These are phyloP conservation scores for Cyberlindnera americana DNA, from an alignment of 805 yeast species.

Conservation along the genomic window DNA sequence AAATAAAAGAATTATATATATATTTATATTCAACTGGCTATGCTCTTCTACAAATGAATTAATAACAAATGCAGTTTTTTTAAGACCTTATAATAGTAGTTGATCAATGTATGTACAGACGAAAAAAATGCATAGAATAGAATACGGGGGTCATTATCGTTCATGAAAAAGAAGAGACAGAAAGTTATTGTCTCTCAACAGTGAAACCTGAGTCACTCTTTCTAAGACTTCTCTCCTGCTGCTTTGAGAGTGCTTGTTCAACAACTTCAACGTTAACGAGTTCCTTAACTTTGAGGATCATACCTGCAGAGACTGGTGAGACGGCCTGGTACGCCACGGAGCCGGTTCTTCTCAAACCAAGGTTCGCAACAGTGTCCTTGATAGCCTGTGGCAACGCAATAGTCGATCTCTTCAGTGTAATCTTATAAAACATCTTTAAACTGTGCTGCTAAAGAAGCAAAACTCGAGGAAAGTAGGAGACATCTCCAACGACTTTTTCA, in stretches of 20 bases:
- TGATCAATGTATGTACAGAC: too few species aligned
- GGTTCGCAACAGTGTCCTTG: constrained; percentile 59
- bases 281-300: constrained; percentile 79
- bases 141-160: too few species aligned
- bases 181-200: constrained; percentile 33
- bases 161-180: too few species aligned
- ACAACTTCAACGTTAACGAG: constrained; percentile 77
- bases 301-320: constrained; percentile 80
- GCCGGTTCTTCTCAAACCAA: constrained; percentile 77
- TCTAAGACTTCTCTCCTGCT: constrained; percentile 51
- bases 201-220: constrained; percentile 60
- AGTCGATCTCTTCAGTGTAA: constrained; percentile 75
- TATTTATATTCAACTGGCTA: too few species aligned
- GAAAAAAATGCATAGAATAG: too few species aligned
- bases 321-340: constrained; percentile 69
- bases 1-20: constrained; percentile 3
- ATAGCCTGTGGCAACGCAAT: constrained; percentile 77
- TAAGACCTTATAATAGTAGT: too few species aligned
- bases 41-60: too few species aligned
- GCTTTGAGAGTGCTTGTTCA: constrained; percentile 46
- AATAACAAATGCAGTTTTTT: too few species aligned
- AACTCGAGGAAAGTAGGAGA: too few species aligned
- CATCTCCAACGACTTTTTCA: too few species aligned
- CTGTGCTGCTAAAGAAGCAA: too few species aligned
- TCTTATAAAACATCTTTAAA: constrained; percentile 43